Base-by-base conservation (phyloP, 1,284 basidiomycete species). In the Mrakiaceae sp. region DNA sequence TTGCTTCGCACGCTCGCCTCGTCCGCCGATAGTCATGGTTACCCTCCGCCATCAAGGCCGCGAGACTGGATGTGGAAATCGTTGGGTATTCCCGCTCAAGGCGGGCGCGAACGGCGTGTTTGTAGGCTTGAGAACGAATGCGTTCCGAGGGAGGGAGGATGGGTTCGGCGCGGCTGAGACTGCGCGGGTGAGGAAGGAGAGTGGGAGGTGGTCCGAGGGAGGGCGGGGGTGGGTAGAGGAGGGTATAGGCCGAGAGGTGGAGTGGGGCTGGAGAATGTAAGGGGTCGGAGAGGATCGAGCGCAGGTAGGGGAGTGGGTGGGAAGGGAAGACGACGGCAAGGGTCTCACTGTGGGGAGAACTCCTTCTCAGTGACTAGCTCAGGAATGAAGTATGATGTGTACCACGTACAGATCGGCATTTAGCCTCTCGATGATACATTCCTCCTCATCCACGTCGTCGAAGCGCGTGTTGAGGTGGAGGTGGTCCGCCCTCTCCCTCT, bases 221-320 rank as follows among this genome's bases (percentile, higher is more conserved):
- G 39, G 27, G 12, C 6, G 59, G 48, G 12, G 57, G 50, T n/a
- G 63, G 43, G 11, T 12, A 49, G 48, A 49, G 44, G 8, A 66
- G 49, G 44, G 60, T 40, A 27, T 50, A 50, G 2, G 64, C 40
- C 5, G 64, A 11, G 6, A 66, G 59, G 16, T 66, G 51, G 1
- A 66, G 54, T 11, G 64, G 64, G 4, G 64, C 64, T 39, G 64
- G 60, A 5, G 44, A n/a, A 49, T 62, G 60, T 16, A 16, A 6
- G 7, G 60, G 53, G 11, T 55, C 53, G n/a, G 49, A 6, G 51
- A 66, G 49, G 27, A 66, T 11, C 4, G 40, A 44, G 8, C 64
- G 64, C 9, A 66, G 60, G 40, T 56, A 58, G 4, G 55, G 12
- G 5, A 62, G n/a, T 7, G 64, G 55, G 12, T 66, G 64, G 8